Conservation (phyloP, 371 early-diverging fungal species). For the Apophysomyces elegans region DNA sequence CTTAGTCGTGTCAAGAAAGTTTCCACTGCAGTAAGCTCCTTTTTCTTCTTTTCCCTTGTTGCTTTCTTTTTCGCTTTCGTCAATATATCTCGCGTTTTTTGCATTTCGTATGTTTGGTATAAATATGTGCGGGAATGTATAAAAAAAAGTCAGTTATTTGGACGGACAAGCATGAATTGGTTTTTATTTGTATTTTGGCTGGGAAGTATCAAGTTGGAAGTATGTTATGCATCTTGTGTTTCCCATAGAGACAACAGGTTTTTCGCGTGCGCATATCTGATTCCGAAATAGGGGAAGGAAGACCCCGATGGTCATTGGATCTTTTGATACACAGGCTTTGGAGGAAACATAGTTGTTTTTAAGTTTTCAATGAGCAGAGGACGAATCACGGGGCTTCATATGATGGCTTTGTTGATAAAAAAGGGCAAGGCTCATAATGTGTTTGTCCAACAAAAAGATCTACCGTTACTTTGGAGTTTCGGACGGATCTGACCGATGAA, state of each 20-base stretch:
- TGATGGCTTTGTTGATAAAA: not conserved
- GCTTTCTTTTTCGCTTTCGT: not conserved
- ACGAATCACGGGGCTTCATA: constrained; percentile 11
- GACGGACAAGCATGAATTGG: no score
- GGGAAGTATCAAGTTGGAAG: no score
- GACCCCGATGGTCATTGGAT: constrained; percentile 4
- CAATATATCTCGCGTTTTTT: no score
- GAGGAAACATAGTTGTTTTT: constrained; percentile 4
- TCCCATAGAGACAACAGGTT: not conserved
- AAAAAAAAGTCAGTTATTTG: not conserved
- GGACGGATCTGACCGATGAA: constrained; percentile 11
- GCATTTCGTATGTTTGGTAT: constrained; percentile 1
- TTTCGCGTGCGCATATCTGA: not conserved
- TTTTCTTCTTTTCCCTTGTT: not conserved
- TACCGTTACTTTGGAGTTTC: constrained; percentile 1
- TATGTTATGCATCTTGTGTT: not conserved
- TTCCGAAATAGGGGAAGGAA: not conserved
- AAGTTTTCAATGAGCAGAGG: not conserved
- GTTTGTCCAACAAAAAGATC: constrained; percentile 2
- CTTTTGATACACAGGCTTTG: no score
- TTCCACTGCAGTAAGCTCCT: no score
- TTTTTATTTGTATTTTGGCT: no score
- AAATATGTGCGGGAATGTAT: constrained; percentile 3
- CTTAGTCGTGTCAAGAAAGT: not conserved
- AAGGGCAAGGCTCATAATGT: not conserved